These are phyloP conservation scores for Annulohypoxylon stygium DNA, from an alignment of 495 filamentous ascomycete species.

Conservation along the genomic window DNA sequence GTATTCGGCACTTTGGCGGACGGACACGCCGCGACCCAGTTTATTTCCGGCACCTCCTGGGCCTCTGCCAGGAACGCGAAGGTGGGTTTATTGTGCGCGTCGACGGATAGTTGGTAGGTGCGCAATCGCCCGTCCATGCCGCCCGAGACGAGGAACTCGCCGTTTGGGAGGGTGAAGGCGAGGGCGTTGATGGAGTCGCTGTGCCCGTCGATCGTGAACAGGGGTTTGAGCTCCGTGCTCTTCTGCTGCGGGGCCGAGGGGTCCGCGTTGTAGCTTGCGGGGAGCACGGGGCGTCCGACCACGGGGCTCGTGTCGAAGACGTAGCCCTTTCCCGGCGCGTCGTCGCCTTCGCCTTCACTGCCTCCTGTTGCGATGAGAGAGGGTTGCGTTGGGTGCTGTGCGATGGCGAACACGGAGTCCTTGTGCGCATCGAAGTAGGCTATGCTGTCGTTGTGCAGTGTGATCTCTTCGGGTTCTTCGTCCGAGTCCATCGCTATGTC, in stretches of 20 bases:
- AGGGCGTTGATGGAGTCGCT: slow-evolving; percentile 91
- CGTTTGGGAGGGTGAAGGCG: slow-evolving; percentile 82
- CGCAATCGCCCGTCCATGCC: slow-evolving; percentile 85
- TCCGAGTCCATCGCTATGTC: slow-evolving; percentile 79
- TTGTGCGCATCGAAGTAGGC: slow-evolving; percentile 92
- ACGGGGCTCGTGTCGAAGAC: slow-evolving; percentile 79
- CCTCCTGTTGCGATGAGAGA: slow-evolving; percentile 88
- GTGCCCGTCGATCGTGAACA: slow-evolving; percentile 85
- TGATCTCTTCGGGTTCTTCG: slow-evolving; percentile 76
- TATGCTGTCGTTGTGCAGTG: slow-evolving; percentile 87
- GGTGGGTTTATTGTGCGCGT: slow-evolving; percentile 48
- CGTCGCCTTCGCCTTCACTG: slow-evolving; percentile 80
- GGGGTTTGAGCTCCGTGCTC: slow-evolving; percentile 67
- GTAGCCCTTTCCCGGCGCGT: slow-evolving; percentile 73
- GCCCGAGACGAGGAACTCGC: slow-evolving; percentile 86
- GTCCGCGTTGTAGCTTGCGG: slow-evolving; percentile 78
- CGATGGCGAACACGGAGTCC: slow-evolving; percentile 92
- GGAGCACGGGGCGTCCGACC: slow-evolving; percentile 73
- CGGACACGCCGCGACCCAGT: slow-evolving; percentile 88
- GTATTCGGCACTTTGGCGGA: slow-evolving; percentile 76
- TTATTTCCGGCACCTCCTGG: slow-evolving; percentile 93
- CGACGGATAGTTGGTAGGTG: slow-evolving; percentile 57
- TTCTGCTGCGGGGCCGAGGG: slow-evolving; percentile 64
- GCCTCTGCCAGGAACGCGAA: slow-evolving; percentile 77
- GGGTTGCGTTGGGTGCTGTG: slow-evolving; percentile 85